Base-by-base conservation (phyloP, 1,284 basidiomycete species). In the Rhodotorula mucilaginosa region DNA sequence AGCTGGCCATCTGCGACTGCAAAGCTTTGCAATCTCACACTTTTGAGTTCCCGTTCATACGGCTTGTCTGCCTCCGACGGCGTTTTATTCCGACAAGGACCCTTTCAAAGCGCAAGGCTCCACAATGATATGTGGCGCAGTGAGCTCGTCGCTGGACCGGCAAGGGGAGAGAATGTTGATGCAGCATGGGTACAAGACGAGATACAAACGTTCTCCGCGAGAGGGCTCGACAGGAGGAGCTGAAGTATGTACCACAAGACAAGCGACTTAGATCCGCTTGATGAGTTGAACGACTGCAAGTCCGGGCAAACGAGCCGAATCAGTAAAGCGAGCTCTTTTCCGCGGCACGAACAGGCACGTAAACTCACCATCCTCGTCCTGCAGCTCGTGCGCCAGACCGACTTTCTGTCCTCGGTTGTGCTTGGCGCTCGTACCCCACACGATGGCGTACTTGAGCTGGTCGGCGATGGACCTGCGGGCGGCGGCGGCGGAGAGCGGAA, bases 391-490 rank as follows among this genome's bases (percentile, higher is more conserved):
- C 72, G 95, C 93, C 67, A 94, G 78, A 13, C 97, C 96, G 46
- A 97, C 94, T 80, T 97, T 95, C 82, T 99, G 97, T 3, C 97
- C 97, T 77, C 95, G 86, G 19, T 93, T 85, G 81, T 99, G 97
- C 83, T 98, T 99, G 34, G 94, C 95, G 74, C 92, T 96, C 2
- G 92, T 85, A 65, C 95, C 94, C 91, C 92, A 97, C 75, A 91
- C 90, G 90, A 68, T 47, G 19, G 63, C 68, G 49, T 64, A 93
- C 84, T 93, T 93, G 87, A 93, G 88, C 80, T 95, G 91, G 82
- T 93, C 93, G 46, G 90, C 89, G 64, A 95, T 94, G 81, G 94
- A 93, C 81, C 93, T 93, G 82, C 29, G 39, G 1, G 19, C 62
- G 39, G 21, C 56, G 48, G 23, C 1, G 8, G 21, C 52, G 54